Conservation (phyloP, 2,329 filamentous ascomycete species). For the Pseudogymnoascus sp. region DNA sequence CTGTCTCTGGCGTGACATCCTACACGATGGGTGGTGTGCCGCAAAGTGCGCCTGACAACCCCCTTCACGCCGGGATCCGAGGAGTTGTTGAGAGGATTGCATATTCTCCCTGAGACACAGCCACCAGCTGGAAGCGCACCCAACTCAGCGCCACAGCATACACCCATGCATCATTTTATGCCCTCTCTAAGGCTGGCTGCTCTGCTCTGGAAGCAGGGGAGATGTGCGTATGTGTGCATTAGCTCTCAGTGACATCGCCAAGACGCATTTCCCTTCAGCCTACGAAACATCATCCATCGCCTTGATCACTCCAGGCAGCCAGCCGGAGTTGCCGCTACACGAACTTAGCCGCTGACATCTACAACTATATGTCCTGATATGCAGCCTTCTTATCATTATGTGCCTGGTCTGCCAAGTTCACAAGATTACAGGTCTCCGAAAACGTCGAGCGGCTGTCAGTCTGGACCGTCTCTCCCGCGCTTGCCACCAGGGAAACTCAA, state of each 20-base stretch:
- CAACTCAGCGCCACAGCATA: neutral
- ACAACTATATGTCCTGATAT: neutral
- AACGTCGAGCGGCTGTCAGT: neutral
- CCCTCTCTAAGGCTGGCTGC: neutral
- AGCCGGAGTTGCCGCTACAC: neutral
- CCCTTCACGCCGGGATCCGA: neutral
- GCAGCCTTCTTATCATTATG: neutral
- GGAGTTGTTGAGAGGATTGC: neutral
- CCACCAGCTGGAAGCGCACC: neutral
- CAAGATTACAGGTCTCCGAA: neutral
- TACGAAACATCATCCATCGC: neutral
- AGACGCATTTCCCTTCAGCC: neutral
- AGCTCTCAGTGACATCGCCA: neutral
- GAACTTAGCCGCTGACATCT: neutral
- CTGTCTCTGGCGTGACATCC: neutral
- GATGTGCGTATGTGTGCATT: neutral
- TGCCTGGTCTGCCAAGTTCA: neutral
- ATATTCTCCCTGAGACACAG: neutral
- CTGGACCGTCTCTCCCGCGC: neutral
- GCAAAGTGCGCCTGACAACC: conserved; percentile 1
- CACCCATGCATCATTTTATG: neutral
- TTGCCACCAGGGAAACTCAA: neutral
- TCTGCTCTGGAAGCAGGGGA: neutral
- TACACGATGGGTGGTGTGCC: neutral
- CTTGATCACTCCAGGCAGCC: neutral